Percentiles rank a stretch among this genome's conserved stretches.
phyloP scores from a whole-genome alignment of 176 grass and related monocot species.

The Chloris gayana region DNA sequence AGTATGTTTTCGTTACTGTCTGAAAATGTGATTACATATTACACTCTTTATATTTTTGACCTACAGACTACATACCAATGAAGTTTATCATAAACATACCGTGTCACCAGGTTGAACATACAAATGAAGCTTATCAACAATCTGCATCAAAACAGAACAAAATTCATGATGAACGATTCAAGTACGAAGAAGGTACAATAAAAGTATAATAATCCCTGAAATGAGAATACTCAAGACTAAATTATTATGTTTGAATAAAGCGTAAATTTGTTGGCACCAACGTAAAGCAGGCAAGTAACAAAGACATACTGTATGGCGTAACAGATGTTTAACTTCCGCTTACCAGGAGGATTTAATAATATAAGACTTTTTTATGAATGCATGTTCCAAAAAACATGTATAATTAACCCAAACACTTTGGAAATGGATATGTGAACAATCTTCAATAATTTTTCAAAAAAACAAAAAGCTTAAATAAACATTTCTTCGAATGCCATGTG shows the following conservation, averaged over 20 bases:
- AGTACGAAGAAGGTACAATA: neutral
- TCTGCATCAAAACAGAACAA: conserved; percentile 48
- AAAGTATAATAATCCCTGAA: neutral
- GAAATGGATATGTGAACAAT: neutral
- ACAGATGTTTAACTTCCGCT: too few relatives aligned
- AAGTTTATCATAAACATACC: conserved; percentile 43
- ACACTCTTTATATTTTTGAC: neutral
- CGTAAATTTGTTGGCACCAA: too few relatives aligned
- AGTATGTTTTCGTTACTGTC: too few relatives aligned
- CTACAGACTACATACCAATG: conserved; percentile 3
- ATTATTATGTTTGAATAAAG: neutral
- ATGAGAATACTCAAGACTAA: neutral
- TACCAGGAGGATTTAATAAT: too few relatives aligned
- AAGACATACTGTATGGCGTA: too few relatives aligned
- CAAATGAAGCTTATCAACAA: conserved; percentile 78
- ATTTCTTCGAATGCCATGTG: neutral
- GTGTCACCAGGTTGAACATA: conserved; percentile 74
- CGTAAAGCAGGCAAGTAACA: neutral
- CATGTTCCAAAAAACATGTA: neutral
- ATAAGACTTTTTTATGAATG: too few relatives aligned
- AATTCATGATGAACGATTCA: neutral
- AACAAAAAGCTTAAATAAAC: neutral
- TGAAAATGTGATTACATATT: too few relatives aligned
- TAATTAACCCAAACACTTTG: neutral
- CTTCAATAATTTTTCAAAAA: neutral